Conservation (phyloP, 345 rosid genomes). For the Lepidium didymum region DNA sequence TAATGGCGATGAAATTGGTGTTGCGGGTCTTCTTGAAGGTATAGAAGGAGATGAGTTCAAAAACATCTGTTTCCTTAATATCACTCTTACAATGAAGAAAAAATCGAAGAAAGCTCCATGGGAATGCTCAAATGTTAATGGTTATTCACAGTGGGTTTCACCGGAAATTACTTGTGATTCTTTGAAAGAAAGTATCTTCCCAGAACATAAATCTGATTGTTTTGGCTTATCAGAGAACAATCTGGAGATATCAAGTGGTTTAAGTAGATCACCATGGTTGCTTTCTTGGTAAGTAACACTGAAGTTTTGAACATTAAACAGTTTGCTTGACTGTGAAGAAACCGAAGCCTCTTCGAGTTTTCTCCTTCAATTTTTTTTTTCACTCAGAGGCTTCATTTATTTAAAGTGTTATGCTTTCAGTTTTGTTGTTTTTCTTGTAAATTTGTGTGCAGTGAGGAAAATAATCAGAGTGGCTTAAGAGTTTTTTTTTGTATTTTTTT, state of each 20-base stretch:
- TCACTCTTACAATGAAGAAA: conserved; percentile 39
- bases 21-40: conserved; percentile 82
- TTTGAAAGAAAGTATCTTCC: conserved; percentile 50
- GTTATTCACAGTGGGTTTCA: conserved; percentile 65
- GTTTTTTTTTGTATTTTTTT: neutral
- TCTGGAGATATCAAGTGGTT: conserved; percentile 34
- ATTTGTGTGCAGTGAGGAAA: conserved; percentile 62
- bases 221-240: conserved; percentile 39
- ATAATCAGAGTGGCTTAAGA: conserved; percentile 47
- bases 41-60: conserved; percentile 65
- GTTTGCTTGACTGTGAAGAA: conserved; percentile 30
- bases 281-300: conserved; percentile 48
- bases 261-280: conserved; percentile 40
- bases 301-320: neutral
- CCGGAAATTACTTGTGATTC: conserved; percentile 65
- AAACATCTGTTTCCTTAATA: conserved; percentile 68
- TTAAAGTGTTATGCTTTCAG: conserved; percentile 18
- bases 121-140: conserved; percentile 72
- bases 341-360: conserved; percentile 29
- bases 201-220: conserved; percentile 58
- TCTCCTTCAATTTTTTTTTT: conserved; percentile 17
- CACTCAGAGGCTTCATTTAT: conserved; percentile 8
- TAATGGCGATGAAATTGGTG: conserved; percentile 49
- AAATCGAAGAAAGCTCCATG: conserved; percentile 41
- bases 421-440: conserved; percentile 46